These are phyloP conservation scores for Schwanniomyces polymorphus DNA, from an alignment of 805 yeast species.

Conservation along the genomic window DNA sequence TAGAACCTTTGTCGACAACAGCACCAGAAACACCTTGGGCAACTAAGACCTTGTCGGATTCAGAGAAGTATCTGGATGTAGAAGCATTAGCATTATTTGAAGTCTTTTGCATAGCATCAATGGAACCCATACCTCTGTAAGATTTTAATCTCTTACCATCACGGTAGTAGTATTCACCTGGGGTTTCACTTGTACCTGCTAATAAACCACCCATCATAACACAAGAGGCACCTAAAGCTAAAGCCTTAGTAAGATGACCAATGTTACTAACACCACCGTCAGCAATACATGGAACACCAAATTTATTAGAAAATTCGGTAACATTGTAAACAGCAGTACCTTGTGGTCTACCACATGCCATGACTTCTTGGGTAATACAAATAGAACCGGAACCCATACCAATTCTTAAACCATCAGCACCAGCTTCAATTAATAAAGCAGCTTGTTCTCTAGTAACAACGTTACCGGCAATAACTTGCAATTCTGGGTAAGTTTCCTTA, in stretches of 20 bases:
- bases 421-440: slow-evolving; percentile 88
- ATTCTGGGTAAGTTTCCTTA: slow-evolving; percentile 72
- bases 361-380: slow-evolving; percentile 98
- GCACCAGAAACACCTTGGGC: slow-evolving; percentile 99
- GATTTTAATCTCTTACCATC: slow-evolving; percentile 97
- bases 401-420: slow-evolving; percentile 97
- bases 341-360: slow-evolving; percentile 99
- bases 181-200: slow-evolving; percentile 98
- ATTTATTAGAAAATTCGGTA: slow-evolving; percentile 87
- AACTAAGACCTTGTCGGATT: slow-evolving; percentile 90
- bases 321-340: slow-evolving; percentile 98
- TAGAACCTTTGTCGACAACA: slow-evolving; percentile 95
- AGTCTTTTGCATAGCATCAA: slow-evolving; percentile 97
- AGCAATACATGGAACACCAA: slow-evolving; percentile 98
- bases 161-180: slow-evolving; percentile 96
- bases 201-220: slow-evolving; percentile 99
- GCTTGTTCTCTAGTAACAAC: slow-evolving; percentile 99
- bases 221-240: slow-evolving; percentile 94
- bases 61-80: slow-evolving; percentile 96
- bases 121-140: slow-evolving; percentile 99
- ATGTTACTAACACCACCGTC: slow-evolving; percentile 99
- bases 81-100: slow-evolving; percentile 91
- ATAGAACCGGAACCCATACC: slow-evolving; percentile 99
- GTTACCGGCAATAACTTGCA: slow-evolving; percentile 95
- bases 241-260: slow-evolving; percentile 96